phyloP scores from a whole-genome alignment of 2,329 filamentous ascomycete species.

The Trichoderma lentiforme region DNA sequence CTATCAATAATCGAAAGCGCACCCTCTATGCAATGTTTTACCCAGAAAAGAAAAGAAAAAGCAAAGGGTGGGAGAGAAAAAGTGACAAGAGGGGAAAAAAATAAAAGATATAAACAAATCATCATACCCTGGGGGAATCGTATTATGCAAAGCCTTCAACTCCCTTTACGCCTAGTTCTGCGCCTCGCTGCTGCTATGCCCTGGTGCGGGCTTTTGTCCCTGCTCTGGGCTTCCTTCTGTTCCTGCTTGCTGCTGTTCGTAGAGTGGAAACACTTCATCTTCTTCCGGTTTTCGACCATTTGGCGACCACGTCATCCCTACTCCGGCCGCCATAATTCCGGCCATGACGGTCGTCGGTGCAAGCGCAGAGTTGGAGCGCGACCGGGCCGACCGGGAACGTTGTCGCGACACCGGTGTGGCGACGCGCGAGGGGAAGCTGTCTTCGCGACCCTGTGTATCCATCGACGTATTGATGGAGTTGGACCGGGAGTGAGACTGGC shows the following conservation, averaged over 20 bases:
- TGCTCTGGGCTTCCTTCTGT: constrained; percentile 22
- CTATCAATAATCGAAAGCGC: constrained; percentile 11
- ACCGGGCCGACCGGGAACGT: constrained; percentile 65
- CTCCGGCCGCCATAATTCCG: constrained; percentile 74
- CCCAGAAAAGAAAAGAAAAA: not conserved
- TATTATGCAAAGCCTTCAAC: constrained; percentile 20
- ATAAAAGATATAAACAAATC: constrained; percentile 15
- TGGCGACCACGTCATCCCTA: constrained; percentile 72
- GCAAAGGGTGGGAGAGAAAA: not conserved
- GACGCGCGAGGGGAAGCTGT: constrained; percentile 48
- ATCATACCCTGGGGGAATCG: constrained; percentile 17
- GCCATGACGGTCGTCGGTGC: constrained; percentile 77
- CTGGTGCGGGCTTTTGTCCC: constrained; percentile 13
- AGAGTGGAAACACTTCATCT: constrained; percentile 21
- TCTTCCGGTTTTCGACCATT: constrained; percentile 47
- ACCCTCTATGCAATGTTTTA: constrained; percentile 12
- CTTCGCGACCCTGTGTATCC: constrained; percentile 59
- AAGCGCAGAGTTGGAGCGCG: constrained; percentile 66
- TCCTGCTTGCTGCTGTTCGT: constrained; percentile 3
- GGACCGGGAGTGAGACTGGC: constrained; percentile 61
- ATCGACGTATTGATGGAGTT: constrained; percentile 57
- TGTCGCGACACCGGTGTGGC: constrained; percentile 59
- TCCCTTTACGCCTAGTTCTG: constrained; percentile 27
- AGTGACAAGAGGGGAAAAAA: not conserved
- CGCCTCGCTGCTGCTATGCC: constrained; percentile 23